These are phyloP conservation scores for Boletus rex-veris DNA, from an alignment of 768 basidiomycete genomes.

Conservation along the genomic window DNA sequence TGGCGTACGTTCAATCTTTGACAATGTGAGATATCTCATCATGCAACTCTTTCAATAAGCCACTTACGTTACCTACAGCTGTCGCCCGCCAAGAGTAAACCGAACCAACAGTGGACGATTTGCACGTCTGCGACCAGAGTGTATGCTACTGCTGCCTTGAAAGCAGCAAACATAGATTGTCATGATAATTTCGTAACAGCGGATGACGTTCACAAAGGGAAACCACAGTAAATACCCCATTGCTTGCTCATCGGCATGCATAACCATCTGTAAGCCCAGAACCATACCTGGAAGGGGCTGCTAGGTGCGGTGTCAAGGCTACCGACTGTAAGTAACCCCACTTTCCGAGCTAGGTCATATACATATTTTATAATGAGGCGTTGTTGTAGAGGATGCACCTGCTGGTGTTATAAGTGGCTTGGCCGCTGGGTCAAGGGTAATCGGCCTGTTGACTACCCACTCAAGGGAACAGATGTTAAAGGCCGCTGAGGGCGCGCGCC, in stretches of 20 bases:
- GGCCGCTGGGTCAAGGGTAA: constrained; percentile 78
- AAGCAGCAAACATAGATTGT: constrained; percentile 58
- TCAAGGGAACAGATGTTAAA: constrained; percentile 62
- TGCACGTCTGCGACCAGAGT: constrained; percentile 79
- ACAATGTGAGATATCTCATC: constrained; percentile 39
- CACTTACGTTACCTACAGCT: constrained; percentile 26
- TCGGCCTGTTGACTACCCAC: constrained; percentile 84
- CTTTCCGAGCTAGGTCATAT: not conserved
- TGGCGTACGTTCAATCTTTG: constrained; percentile 60
- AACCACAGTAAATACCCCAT: constrained; percentile 55
- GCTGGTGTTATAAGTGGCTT: constrained; percentile 77
- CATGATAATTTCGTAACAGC: constrained; percentile 77
- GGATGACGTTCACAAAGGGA: constrained; percentile 80
- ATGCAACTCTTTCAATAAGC: not conserved
- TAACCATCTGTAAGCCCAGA: constrained; percentile 55
- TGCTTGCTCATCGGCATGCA: not conserved
- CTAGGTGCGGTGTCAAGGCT: constrained; percentile 61
- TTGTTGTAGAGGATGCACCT: constrained; percentile 93
- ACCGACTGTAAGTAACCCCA: constrained; percentile 19
- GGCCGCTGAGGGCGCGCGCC: constrained; percentile 44
- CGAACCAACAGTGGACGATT: constrained; percentile 78
- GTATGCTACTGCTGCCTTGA: constrained; percentile 74
- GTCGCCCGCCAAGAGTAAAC: constrained; percentile 26
- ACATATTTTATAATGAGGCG: constrained; percentile 40
- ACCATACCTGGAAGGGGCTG: constrained; percentile 85